Evolutionary conservation across 2,329 filamentous ascomycete species (phyloP).

Genomic region (Fusarium sp.): DNA sequence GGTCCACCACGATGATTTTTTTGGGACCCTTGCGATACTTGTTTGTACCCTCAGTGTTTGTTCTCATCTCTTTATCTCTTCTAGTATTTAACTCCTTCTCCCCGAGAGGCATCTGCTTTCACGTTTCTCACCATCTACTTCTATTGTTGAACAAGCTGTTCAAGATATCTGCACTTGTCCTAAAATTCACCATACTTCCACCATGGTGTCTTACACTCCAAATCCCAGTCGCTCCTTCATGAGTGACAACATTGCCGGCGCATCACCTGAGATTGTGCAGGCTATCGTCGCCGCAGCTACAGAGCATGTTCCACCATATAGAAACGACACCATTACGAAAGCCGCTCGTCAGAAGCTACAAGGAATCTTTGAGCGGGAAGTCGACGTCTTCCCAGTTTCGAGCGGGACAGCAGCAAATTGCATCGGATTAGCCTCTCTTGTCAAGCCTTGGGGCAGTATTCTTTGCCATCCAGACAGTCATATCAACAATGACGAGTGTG

Average conservation of each 20-base stretch:
- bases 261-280: background rate
- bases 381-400: background rate
- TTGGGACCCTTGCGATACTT: background rate
- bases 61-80: background rate
- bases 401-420: constrained; percentile 5
- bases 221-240: background rate
- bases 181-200: background rate
- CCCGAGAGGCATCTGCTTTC: background rate
- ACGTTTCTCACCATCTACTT: background rate
- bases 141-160: background rate
- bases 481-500: background rate
- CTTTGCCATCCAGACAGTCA: background rate
- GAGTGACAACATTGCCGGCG: background rate
- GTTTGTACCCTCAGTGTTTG: too few relatives aligned
- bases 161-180: background rate
- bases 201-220: background rate
- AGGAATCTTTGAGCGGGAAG: background rate
- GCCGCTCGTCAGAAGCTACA: background rate
- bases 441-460: constrained; percentile 3
- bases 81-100: background rate
- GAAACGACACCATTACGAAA: background rate
- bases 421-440: background rate
- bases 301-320: background rate
- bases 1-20: background rate
- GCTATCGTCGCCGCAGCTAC: background rate